Percentiles rank a stretch among this genome's conserved stretches.
phyloP scores from a whole-genome alignment of 2,329 filamentous ascomycete genomes.

The Rhynchosporium graminicola region DNA sequence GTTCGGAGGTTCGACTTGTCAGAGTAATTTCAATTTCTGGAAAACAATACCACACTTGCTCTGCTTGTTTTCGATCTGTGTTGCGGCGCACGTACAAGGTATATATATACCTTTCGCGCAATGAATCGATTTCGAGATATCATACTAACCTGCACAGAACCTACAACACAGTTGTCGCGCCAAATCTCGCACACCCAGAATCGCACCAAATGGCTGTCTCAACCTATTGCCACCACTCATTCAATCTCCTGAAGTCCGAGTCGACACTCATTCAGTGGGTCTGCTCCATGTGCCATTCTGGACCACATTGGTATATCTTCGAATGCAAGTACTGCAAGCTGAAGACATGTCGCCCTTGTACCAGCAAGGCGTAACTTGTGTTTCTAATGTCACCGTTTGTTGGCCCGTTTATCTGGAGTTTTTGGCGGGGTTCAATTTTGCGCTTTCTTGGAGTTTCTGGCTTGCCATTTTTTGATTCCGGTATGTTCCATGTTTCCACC shows the following conservation, averaged over 20 bases:
- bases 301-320: conserved; percentile 68
- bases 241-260: conserved; percentile 67
- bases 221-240: conserved; percentile 60
- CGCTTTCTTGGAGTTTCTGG: neutral
- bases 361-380: conserved; percentile 36
- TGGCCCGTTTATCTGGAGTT: neutral
- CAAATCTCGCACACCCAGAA: neutral
- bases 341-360: conserved; percentile 61
- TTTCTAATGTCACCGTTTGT: conserved; percentile 5
- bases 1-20: neutral
- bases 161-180: conserved; percentile 2
- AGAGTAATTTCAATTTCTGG: neutral
- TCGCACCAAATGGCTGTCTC: conserved; percentile 51
- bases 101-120: neutral
- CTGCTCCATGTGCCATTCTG: conserved; percentile 64
- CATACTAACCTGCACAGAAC: conserved; percentile 2
- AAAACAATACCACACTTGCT: neutral
- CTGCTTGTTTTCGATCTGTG: neutral
- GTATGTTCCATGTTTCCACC: conserved; percentile 5
- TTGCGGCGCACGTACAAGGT: neutral
- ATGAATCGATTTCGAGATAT: neutral
- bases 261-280: conserved; percentile 65
- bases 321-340: conserved; percentile 70
- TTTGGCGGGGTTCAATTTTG: neutral
- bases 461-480: neutral